Evolutionary conservation across 768 basidiomycete species (phyloP), one percentile per base, ranked within the genome.

Genomic region (Psilocybe cyanescens): DNA sequence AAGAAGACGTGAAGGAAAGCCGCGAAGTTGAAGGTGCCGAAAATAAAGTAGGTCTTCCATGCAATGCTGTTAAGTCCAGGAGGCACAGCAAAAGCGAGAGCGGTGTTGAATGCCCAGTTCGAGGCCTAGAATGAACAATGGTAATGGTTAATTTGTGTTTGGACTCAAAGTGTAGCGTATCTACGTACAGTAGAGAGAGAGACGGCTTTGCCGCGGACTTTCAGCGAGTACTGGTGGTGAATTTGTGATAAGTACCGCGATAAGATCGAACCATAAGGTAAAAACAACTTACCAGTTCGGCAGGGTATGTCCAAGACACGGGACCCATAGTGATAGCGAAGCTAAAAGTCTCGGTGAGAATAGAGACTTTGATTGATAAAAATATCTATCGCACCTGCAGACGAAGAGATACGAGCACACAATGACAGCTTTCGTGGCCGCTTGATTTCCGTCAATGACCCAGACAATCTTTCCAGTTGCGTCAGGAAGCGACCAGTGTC

Each of bases 291-390:
- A 80, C 79, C 61, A 89, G 78, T 67, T 90, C 88, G 7, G 88
- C 87, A 17, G 88, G 87, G 68, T 91, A 92, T 9, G 85, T 86
- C 85, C 85, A 86, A n/a, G 85, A 86, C 1, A 86, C 86, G 6
- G 90, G 89, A n/a, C 90, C 90, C 82, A 91, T 86, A 30, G 87
- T 88, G 66, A 89, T 81, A 12, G 89, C 88, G 69, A 89, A 91
- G 63, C 81, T 78, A 55, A 17, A 57, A 37, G 39, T 45, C 7
- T 16, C n/a, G 12, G n/a, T 7, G 50, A 45, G n/a, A n/a, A 29
- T 45, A 28, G 12, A n/a, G 30, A 17, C 24, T 31, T 28, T 3
- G 11, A 2, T 5, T 14, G 11, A 28, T 19, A 1, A 1, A 16
- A 39, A 29, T 16, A 17, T 29, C 2, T 7, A 41, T 14, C 61